These are phyloP conservation scores for Venturiaceae sp. DNA, from an alignment of 2,329 filamentous ascomycete genomes.

Conservation along the genomic window DNA sequence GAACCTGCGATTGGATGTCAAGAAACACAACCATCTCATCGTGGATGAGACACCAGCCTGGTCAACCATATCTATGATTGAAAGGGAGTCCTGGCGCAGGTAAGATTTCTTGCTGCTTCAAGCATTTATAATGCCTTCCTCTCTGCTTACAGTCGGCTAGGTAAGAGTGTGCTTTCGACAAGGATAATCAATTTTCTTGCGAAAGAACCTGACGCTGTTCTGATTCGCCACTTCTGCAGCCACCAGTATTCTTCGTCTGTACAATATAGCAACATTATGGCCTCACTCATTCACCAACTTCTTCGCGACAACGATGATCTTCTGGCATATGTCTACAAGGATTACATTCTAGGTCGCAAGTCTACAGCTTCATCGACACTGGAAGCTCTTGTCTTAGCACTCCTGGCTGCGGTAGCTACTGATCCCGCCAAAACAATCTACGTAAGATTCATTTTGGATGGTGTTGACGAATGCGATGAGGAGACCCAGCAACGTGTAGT, in stretches of 20 bases:
- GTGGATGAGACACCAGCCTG: conserved; percentile 11
- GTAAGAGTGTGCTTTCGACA: conserved; percentile 15
- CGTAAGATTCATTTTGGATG: conserved; percentile 17
- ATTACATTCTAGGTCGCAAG: conserved; percentile 14
- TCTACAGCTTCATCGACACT: conserved; percentile 9
- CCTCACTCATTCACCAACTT: conserved; percentile 16
- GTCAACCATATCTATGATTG: conserved; percentile 13
- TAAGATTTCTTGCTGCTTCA: conserved; percentile 7
- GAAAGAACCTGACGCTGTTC: conserved; percentile 6
- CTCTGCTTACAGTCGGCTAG: conserved; percentile 13
- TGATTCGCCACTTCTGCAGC: conserved; percentile 16
- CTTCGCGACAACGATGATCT: conserved; percentile 14
- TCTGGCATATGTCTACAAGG: conserved; percentile 16
- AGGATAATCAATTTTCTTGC: conserved; percentile 12
- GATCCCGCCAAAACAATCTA: conserved; percentile 5
- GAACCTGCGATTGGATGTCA: conserved; percentile 17
- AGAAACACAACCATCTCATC: conserved; percentile 9
- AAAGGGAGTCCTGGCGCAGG: conserved; percentile 16
- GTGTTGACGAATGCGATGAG: conserved; percentile 18
- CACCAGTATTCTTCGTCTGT: conserved; percentile 10
- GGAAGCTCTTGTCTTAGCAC: conserved; percentile 13
- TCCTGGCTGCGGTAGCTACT: conserved; percentile 10
- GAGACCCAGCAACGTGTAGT: conserved; percentile 14
- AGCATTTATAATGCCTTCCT: conserved; percentile 4
- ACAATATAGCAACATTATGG: conserved; percentile 13